Percentiles rank a stretch among this genome's conserved stretches.
These are phyloP conservation scores for Arthrobotrys musiformis DNA, from an alignment of 2,329 filamentous ascomycete species.

Conservation along the genomic window DNA sequence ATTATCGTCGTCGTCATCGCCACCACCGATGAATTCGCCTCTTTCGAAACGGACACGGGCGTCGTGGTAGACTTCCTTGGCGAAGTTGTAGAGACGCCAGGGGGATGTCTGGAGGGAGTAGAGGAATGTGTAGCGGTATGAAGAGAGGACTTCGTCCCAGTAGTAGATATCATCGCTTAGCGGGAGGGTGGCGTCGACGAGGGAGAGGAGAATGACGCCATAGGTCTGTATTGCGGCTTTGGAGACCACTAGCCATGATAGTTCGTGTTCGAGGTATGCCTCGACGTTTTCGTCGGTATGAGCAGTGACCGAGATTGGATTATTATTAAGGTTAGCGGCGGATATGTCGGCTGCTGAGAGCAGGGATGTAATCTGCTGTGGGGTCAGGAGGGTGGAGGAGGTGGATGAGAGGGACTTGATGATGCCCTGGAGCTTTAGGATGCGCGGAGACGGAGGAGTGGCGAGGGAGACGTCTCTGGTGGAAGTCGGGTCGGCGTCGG, in stretches of 20 bases:
- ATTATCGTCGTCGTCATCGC: too few species aligned
- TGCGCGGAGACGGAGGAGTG: slow-evolving; percentile 68
- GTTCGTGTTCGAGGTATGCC: slow-evolving; percentile 74
- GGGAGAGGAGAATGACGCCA: slow-evolving; percentile 78
- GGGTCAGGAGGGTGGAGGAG: slow-evolving; percentile 72
- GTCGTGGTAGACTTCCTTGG: slow-evolving; percentile 75
- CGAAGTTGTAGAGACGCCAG: slow-evolving; percentile 76
- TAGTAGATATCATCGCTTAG: slow-evolving; percentile 91
- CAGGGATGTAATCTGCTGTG: slow-evolving; percentile 71
- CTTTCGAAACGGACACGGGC: slow-evolving; percentile 60
- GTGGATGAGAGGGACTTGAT: slow-evolving; percentile 78
- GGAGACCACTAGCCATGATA: slow-evolving; percentile 89
- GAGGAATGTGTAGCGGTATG: slow-evolving; percentile 79
- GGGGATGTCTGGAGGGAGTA: slow-evolving; percentile 91
- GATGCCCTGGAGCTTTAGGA: slow-evolving; percentile 71
- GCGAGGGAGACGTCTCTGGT: slow-evolving; percentile 59
- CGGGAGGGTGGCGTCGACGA: slow-evolving; percentile 84
- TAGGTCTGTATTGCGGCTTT: slow-evolving; percentile 94
- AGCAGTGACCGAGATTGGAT: slow-evolving; percentile 58
- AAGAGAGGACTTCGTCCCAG: slow-evolving; percentile 88
- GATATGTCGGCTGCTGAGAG: slow-evolving; percentile 73
- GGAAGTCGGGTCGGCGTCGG: slow-evolving; percentile 59
- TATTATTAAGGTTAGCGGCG: slow-evolving; percentile 60
- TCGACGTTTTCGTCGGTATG: slow-evolving; percentile 61
- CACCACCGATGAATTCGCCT: slow-evolving; percentile 24